These are phyloP conservation scores for Yamagishiella unicocca DNA, from an alignment of 139 green algal genomes.

Conservation along the genomic window DNA sequence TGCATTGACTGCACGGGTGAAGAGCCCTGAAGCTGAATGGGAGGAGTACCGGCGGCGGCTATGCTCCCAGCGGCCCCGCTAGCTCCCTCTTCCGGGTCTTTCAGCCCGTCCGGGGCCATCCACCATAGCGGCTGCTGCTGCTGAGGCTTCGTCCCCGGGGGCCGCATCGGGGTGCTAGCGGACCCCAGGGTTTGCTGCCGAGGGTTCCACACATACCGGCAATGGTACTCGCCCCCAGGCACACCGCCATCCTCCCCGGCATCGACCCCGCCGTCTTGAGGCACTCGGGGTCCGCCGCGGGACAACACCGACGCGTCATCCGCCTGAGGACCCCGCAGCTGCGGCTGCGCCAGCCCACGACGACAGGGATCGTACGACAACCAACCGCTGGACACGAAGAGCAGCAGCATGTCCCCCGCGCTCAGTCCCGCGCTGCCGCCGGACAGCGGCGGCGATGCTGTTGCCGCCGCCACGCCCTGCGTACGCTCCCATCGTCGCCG, in stretches of 20 bases:
- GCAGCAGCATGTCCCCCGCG: neutral
- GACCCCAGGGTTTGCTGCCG: too few species aligned
- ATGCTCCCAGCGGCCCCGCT: too few species aligned
- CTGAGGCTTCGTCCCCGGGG: too few species aligned
- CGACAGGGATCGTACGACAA: conserved; percentile 5
- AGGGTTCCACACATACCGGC: conserved; percentile 14
- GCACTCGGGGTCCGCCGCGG: too few species aligned
- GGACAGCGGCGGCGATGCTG: neutral
- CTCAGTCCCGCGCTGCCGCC: neutral
- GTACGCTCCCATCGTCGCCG: neutral
- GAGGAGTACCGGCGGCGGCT: too few species aligned
- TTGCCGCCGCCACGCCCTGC: neutral
- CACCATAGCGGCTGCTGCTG: too few species aligned
- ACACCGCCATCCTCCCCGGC: neutral
- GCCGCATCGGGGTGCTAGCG: too few species aligned
- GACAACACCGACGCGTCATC: too few species aligned
- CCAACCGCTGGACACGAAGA: conserved; percentile 5
- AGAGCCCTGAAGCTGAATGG: too few species aligned
- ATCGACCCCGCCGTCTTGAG: neutral
- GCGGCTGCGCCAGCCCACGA: neutral
- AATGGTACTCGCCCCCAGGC: neutral
- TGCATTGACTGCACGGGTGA: too few species aligned
- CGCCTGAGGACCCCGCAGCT: neutral
- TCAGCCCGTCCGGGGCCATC: too few species aligned
- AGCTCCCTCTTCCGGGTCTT: too few species aligned